phyloP scores from a whole-genome alignment of 768 basidiomycete genomes.

The Suillus subaureus region DNA sequence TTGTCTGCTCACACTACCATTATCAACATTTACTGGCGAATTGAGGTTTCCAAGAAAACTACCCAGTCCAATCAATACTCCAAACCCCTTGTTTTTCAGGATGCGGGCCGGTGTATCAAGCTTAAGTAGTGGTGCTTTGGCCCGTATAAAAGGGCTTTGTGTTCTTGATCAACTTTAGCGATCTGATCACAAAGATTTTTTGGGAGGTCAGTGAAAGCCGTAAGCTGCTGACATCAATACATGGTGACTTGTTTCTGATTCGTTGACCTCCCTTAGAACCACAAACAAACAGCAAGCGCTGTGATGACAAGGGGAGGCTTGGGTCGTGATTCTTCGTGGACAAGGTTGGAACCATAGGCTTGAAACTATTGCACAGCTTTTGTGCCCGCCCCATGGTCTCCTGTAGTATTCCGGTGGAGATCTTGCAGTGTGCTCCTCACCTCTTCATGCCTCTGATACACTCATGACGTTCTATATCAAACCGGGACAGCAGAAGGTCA shows the following conservation, averaged over 20 bases:
- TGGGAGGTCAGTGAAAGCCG: not conserved
- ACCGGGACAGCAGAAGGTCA: not conserved
- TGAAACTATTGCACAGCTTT: not conserved
- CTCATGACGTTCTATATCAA: not conserved
- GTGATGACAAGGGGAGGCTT: no score
- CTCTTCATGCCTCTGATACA: not conserved
- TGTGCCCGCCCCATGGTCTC: not conserved
- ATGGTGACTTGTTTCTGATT: not conserved
- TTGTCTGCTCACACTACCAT: not conserved
- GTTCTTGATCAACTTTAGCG: not conserved
- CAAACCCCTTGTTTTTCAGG: no score
- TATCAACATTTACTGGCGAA: no score
- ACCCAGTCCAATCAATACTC: no score
- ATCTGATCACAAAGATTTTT: not conserved
- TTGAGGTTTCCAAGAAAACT: no score
- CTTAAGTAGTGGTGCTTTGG: not conserved
- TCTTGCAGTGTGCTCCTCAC: not conserved
- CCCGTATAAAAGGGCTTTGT: not conserved
- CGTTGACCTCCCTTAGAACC: not conserved
- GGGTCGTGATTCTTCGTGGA: no score
- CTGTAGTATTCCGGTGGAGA: not conserved
- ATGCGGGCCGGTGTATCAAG: not conserved
- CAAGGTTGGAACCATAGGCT: no score
- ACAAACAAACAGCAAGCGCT: not conserved
- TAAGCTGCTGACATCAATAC: not conserved